These are phyloP conservation scores for Solanum aculeatissimum DNA, from an alignment of 305 asterid species.

Conservation along the genomic window DNA sequence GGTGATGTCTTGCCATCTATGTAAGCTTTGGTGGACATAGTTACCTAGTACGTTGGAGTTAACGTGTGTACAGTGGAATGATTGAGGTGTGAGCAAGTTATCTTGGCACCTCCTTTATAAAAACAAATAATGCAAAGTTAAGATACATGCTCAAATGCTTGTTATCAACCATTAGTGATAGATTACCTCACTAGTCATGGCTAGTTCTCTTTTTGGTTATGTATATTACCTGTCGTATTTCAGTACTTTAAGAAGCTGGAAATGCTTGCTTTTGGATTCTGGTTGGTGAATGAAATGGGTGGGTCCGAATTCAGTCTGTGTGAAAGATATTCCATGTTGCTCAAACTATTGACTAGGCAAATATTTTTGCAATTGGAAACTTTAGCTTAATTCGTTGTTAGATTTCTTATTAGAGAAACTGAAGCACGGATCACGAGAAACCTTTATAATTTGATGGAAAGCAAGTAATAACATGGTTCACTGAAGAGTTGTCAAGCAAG, in stretches of 20 bases:
- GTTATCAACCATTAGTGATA: not conserved
- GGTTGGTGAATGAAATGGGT: not conserved
- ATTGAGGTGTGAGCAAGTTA: not conserved
- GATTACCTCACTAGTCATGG: not conserved
- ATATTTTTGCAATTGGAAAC: not conserved
- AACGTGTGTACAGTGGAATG: not conserved
- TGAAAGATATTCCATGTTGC: not conserved
- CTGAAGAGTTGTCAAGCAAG: not conserved
- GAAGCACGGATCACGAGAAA: not conserved
- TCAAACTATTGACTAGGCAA: not conserved
- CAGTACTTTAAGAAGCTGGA: not conserved
- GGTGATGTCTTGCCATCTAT: not conserved
- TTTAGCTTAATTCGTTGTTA: not conserved
- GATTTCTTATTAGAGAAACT: not conserved
- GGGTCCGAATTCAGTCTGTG: not conserved
- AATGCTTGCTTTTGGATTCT: not conserved
- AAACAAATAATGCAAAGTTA: not conserved
- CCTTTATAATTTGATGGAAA: not conserved
- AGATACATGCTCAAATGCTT: not conserved
- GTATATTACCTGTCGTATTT: not conserved
- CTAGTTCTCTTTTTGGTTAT: not conserved
- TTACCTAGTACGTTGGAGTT: not conserved
- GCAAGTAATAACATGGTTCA: not conserved
- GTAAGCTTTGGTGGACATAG: not conserved
- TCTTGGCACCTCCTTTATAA: not conserved